Conservation (phyloP, 2,329 filamentous ascomycete genomes). For the Cladorrhinum sp. region DNA sequence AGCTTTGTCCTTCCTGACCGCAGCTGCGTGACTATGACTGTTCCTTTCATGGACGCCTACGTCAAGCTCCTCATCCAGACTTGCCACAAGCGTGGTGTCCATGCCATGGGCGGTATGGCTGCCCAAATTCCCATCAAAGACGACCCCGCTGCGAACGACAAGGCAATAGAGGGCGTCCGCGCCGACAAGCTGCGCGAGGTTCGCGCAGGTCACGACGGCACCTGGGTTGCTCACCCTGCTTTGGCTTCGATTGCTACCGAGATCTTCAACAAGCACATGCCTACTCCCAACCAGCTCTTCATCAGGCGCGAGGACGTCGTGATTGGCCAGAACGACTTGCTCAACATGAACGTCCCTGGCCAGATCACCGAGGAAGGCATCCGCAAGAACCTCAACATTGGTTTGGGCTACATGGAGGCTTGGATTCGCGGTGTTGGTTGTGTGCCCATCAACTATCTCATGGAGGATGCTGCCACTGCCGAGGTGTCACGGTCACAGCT, state of each 20-base stretch:
- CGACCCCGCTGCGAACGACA: slow-evolving; percentile 84
- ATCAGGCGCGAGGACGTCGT: slow-evolving; percentile 84
- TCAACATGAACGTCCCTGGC: slow-evolving; percentile 98
- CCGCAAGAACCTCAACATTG: slow-evolving; percentile 96
- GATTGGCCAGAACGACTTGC: slow-evolving; percentile 81
- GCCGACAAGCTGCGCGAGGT: slow-evolving; percentile 96
- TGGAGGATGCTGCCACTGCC: slow-evolving; percentile 97
- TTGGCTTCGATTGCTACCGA: slow-evolving; percentile 84
- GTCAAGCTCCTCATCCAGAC: slow-evolving; percentile 97
- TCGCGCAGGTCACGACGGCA: slow-evolving; percentile 89
- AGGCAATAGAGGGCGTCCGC: slow-evolving; percentile 88
- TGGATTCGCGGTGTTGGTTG: slow-evolving; percentile 95
- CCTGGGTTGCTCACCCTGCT: slow-evolving; percentile 96
- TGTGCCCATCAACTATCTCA: slow-evolving; percentile 95
- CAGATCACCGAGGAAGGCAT: slow-evolving; percentile 91
- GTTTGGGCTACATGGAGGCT: slow-evolving; percentile 96
- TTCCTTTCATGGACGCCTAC: slow-evolving; percentile 97
- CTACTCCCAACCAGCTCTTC: slow-evolving; percentile 94
- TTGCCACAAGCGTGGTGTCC: slow-evolving; percentile 93
- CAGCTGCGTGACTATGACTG: slow-evolving; percentile 90
- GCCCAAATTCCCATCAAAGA: slow-evolving; percentile 99
- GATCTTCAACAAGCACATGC: slow-evolving; percentile 98
- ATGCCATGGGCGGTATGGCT: slow-evolving; percentile 98
- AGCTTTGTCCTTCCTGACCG: slow-evolving; percentile 93
- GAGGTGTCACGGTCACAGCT: slow-evolving; percentile 93